A percentile compares a stretch with the other conserved stretches of the same genome.
Evolutionary conservation across 352 stramenopile species (phyloP).

Genomic region (Phytophthora melonis): DNA sequence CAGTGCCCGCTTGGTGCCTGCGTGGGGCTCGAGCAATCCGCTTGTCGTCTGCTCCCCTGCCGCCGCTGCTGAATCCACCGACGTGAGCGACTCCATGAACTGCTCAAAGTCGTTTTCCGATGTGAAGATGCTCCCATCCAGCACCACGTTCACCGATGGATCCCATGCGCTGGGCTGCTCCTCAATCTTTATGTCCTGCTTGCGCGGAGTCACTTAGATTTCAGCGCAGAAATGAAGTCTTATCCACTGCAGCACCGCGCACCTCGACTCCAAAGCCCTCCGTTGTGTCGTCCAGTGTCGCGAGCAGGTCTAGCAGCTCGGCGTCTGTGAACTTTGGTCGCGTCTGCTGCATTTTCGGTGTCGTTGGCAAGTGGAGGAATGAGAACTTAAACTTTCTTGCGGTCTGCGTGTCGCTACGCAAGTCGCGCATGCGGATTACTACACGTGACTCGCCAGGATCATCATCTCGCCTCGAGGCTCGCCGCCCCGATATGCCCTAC

Average conservation of each 20-base stretch:
- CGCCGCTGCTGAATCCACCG: not conserved
- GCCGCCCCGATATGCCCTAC: no score
- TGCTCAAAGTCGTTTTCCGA: slow-evolving; percentile 21
- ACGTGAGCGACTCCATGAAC: slow-evolving; percentile 22
- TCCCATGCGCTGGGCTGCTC: slow-evolving; percentile 8
- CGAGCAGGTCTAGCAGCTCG: slow-evolving; percentile 56
- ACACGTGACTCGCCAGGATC: slow-evolving; percentile 8
- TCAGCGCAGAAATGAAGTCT: not conserved
- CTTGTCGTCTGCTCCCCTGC: not conserved
- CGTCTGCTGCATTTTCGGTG: not conserved
- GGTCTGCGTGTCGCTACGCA: slow-evolving; percentile 8
- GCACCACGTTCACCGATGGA: slow-evolving; percentile 11
- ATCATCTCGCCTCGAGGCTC: not conserved
- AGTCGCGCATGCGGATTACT: slow-evolving; percentile 23
- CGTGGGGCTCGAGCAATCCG: not conserved
- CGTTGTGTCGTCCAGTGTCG: slow-evolving; percentile 28
- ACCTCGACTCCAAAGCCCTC: not conserved
- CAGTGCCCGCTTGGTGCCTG: slow-evolving; percentile 11
- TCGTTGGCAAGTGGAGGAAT: slow-evolving; percentile 13
- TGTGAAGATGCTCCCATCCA: slow-evolving; percentile 19
- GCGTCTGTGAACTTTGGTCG: slow-evolving; percentile 49
- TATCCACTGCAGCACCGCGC: not conserved
- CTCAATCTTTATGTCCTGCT: slow-evolving; percentile 18
- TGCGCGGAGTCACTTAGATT: not conserved
- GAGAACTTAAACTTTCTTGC: slow-evolving; percentile 5